Conservation (phyloP, 2,329 filamentous ascomycete species). For the Curvularia spicifera region DNA sequence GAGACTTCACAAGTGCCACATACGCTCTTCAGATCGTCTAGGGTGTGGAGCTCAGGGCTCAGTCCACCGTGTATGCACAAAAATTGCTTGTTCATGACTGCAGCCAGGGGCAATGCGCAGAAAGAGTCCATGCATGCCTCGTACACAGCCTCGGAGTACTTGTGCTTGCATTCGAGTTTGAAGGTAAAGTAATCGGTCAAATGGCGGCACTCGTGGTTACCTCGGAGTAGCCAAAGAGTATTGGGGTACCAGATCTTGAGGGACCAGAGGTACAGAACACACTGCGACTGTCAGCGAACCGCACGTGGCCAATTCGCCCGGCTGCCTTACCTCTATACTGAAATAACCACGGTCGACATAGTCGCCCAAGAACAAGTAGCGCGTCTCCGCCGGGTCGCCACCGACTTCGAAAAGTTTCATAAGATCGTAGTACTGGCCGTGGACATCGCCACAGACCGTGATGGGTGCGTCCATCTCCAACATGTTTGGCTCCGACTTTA, state of each 20-base stretch:
- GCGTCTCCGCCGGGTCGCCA: constrained; percentile 92
- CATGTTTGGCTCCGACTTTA: constrained; percentile 90
- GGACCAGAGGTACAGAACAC: constrained; percentile 95
- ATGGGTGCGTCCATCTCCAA: constrained; percentile 99
- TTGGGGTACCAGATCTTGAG: constrained; percentile 99
- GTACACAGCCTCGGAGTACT: constrained; percentile 95
- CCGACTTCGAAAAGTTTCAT: constrained; percentile 99
- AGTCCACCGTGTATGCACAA: constrained; percentile 96
- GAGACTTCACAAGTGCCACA: constrained; percentile 38
- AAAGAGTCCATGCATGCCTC: constrained; percentile 99
- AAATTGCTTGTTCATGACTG: constrained; percentile 99
- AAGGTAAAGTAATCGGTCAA: constrained; percentile 99
- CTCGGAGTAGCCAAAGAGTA: constrained; percentile 93
- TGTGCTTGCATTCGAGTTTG: constrained; percentile 99
- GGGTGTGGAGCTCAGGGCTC: constrained; percentile 92
- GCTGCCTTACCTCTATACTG: constrained; percentile 77
- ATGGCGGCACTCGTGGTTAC: constrained; percentile 98
- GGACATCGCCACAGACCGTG: constrained; percentile 96
- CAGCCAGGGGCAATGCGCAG: constrained; percentile 89
- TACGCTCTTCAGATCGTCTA: constrained; percentile 91
- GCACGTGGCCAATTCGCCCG: neutral
- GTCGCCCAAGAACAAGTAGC: constrained; percentile 96
- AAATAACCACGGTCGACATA: constrained; percentile 99
- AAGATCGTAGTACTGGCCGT: constrained; percentile 98
- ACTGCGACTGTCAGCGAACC: constrained; percentile 59